Evolutionary conservation across 2,329 filamentous ascomycete species (phyloP).

Genomic region (Pseudogymnoascus verrucosus): DNA sequence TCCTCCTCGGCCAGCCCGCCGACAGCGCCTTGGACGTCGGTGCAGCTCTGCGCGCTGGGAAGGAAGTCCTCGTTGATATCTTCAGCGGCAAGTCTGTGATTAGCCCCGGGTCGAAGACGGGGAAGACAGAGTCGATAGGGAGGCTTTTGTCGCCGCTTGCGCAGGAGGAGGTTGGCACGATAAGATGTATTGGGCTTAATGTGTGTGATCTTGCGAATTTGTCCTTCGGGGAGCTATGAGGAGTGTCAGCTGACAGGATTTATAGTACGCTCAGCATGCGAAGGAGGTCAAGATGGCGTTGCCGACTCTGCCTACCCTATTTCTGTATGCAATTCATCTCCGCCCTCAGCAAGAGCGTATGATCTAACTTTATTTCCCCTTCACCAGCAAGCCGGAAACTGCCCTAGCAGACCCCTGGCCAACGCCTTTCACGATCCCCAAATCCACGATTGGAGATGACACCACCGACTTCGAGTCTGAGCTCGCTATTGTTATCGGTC

Average conservation of each 20-base stretch:
- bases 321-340: slow-evolving; percentile 19
- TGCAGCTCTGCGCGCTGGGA: slow-evolving; percentile 44
- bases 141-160: slow-evolving; percentile 36
- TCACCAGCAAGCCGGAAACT: slow-evolving; percentile 13
- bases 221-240: background rate
- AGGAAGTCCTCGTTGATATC: slow-evolving; percentile 47
- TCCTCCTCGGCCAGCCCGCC: slow-evolving; percentile 49
- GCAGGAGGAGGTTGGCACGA: slow-evolving; percentile 36
- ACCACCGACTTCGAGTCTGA: slow-evolving; percentile 44
- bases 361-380: slow-evolving; percentile 13
- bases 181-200: slow-evolving; percentile 44
- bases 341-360: background rate
- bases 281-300: slow-evolving; percentile 36
- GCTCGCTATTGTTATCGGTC: slow-evolving; percentile 41
- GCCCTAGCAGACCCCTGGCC: slow-evolving; percentile 16
- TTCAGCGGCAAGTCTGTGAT: slow-evolving; percentile 53
- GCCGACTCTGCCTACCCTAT: slow-evolving; percentile 34
- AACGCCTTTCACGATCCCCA: slow-evolving; percentile 37
- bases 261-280: slow-evolving; percentile 38
- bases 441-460: slow-evolving; percentile 35
- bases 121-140: slow-evolving; percentile 35
- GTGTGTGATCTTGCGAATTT: slow-evolving; percentile 23
- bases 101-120: slow-evolving; percentile 43
- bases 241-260: background rate
- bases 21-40: slow-evolving; percentile 48